These are phyloP conservation scores for Mallotus nudiflorus DNA, from an alignment of 345 rosid genomes.

Conservation along the genomic window DNA sequence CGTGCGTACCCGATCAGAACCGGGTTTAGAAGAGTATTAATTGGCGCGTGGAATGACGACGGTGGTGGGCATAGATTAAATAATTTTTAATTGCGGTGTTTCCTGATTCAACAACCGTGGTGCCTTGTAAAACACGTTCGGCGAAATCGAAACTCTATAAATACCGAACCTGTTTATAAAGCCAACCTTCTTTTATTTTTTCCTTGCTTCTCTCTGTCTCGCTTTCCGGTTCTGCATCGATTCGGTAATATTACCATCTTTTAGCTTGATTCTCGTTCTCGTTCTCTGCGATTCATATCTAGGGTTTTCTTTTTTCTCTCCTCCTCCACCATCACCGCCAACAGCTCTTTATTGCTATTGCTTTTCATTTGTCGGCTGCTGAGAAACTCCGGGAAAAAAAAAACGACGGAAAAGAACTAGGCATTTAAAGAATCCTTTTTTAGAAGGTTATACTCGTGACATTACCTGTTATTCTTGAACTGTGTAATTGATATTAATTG, in stretches of 20 bases:
- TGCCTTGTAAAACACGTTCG: slow-evolving; percentile 29
- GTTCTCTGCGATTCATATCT: slow-evolving; percentile 35
- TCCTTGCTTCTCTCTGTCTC: background rate
- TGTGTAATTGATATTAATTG: background rate
- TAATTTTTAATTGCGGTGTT: slow-evolving; percentile 9
- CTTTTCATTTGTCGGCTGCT: background rate
- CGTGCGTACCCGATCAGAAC: background rate
- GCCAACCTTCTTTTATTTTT: background rate
- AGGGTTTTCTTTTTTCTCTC: background rate
- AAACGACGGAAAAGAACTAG: background rate
- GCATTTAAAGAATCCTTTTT: background rate
- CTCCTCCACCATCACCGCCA: background rate
- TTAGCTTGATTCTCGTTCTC: slow-evolving; percentile 30
- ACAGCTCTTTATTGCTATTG: background rate
- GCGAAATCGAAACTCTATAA: slow-evolving; percentile 31
- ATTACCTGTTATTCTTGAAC: background rate
- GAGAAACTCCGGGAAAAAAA: background rate
- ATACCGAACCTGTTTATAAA: slow-evolving; percentile 11
- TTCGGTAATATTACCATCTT: slow-evolving; percentile 16
- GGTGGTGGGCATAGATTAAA: background rate
- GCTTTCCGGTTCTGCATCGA: slow-evolving; percentile 1
- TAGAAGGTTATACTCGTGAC: background rate
- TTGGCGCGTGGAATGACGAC: background rate
- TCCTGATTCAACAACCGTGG: slow-evolving; percentile 38
- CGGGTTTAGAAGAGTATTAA: background rate